These are phyloP conservation scores for Tanacetum coccineum DNA, from an alignment of 129 eudicot species.

Conservation along the genomic window DNA sequence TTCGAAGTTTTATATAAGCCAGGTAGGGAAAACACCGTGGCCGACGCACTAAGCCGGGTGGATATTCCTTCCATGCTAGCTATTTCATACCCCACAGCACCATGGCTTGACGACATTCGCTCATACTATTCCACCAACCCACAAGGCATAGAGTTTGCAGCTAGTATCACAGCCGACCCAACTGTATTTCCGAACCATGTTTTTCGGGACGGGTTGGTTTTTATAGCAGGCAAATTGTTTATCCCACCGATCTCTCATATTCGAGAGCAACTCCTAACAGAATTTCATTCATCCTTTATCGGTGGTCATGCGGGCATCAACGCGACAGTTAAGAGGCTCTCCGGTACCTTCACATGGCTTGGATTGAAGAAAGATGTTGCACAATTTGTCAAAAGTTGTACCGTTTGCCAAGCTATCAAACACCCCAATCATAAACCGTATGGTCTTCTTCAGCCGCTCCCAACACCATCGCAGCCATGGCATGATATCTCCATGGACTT, in stretches of 20 bases:
- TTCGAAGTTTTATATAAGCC: background rate
- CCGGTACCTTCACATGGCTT: too few species aligned
- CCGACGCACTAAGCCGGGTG: background rate
- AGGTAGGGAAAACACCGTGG: background rate
- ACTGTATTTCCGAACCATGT: too few species aligned
- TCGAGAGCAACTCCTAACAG: background rate
- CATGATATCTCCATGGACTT: background rate
- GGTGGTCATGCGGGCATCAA: background rate
- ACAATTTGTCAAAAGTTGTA: background rate
- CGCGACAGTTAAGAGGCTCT: too few species aligned
- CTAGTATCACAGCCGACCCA: too few species aligned
- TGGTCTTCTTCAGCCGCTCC: background rate
- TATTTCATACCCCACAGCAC: background rate
- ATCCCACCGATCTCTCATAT: background rate
- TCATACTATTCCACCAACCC: too few species aligned
- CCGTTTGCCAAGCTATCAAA: background rate
- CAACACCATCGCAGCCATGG: background rate
- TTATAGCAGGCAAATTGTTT: too few species aligned
- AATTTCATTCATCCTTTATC: background rate
- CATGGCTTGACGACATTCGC: background rate
- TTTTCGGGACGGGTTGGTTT: too few species aligned
- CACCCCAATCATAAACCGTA: background rate
- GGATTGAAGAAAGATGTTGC: background rate
- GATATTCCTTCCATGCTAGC: too few species aligned
- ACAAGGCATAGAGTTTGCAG: too few species aligned